phyloP scores from a whole-genome alignment of 2,329 filamentous ascomycete species.

The Penicillium sp. region DNA sequence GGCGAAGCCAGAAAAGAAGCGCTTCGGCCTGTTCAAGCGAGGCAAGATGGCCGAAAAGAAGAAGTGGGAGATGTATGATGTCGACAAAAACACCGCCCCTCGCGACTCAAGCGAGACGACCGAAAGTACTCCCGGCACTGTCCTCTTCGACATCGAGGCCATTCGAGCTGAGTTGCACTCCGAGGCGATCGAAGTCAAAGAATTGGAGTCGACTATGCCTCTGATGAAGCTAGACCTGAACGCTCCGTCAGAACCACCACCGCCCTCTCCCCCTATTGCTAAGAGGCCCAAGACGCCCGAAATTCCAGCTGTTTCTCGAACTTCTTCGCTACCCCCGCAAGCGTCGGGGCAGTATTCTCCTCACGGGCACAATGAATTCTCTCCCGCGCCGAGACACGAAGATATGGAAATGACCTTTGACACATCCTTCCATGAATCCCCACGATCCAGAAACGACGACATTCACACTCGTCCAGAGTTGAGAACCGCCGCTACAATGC shows the following conservation, averaged over 20 bases:
- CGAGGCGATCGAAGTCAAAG: constrained; percentile 68
- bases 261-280: constrained; percentile 28
- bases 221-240: constrained; percentile 76
- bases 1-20: constrained; percentile 68
- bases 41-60: constrained; percentile 74
- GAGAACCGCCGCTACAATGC: constrained; percentile 33
- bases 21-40: constrained; percentile 76
- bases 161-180: constrained; percentile 81
- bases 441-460: constrained; percentile 15
- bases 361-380: constrained; percentile 10
- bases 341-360: constrained; percentile 11
- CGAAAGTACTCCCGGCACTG: constrained; percentile 43
- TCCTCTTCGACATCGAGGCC: constrained; percentile 93
- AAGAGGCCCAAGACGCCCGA: constrained; percentile 40
- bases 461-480: constrained; percentile 26
- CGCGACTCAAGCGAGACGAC: constrained; percentile 27
- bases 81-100: constrained; percentile 44
- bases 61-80: constrained; percentile 93
- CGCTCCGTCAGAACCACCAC: constrained; percentile 19
- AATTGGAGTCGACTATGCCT: constrained; percentile 83
- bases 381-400: constrained; percentile 28
- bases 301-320: constrained; percentile 20
- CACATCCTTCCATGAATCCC: constrained; percentile 54
- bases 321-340: constrained; percentile 18
- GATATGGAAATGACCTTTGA: constrained; percentile 70